Evolutionary conservation across 192 early-diverging fungal genomes (phyloP), one percentile per base, ranked within the genome.

Genomic region (Phlyctochytrium planicorne): DNA sequence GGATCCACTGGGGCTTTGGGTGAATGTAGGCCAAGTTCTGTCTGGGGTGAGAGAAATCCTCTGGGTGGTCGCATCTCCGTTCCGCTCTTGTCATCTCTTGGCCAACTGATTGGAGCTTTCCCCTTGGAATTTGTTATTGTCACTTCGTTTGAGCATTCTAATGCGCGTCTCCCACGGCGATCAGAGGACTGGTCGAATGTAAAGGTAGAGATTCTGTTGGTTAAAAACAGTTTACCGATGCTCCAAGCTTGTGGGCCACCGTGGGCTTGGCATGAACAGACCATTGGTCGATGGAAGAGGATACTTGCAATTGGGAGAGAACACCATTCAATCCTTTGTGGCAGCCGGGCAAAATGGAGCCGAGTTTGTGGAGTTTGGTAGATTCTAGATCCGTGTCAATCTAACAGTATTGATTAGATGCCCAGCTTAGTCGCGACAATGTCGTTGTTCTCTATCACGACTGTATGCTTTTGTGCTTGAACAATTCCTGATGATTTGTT

Each of bases 361-460:
- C 2, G 82, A 88, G 60, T 94, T 88, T 61, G 90, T 98, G 14
- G 96, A 98, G 74, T 96, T 98, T 83, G 90, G 88, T 89, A 78
- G 30, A 73, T 35, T 14, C 3, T 23, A 31, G 63, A 37, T 10
- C 23, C 63, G 35, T 20, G 10, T 25, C 0, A 16, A 10, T 12
- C n/a, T 66, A 24, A n/a, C 6, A 6, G 35, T n/a, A 59, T 4
- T 68, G n/a, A n/a, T 32, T 59, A 90, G 94, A 98, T 68, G 92
- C 94, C 23, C 96, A 98, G 81, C 74, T 98, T 66, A 94, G 94
- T 6, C 91, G 91, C 65, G 94, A 98, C 69, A 72, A 84, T 67
- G 84, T 85, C 0, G 91, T 91, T 3, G 90, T 96, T 27, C 72
- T 98, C 35, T 98, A 98, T 72, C 96, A 98, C 66, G 94, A 98